phyloP scores from a whole-genome alignment of 441 rosid species.

The Arabidopsis lyrata region DNA sequence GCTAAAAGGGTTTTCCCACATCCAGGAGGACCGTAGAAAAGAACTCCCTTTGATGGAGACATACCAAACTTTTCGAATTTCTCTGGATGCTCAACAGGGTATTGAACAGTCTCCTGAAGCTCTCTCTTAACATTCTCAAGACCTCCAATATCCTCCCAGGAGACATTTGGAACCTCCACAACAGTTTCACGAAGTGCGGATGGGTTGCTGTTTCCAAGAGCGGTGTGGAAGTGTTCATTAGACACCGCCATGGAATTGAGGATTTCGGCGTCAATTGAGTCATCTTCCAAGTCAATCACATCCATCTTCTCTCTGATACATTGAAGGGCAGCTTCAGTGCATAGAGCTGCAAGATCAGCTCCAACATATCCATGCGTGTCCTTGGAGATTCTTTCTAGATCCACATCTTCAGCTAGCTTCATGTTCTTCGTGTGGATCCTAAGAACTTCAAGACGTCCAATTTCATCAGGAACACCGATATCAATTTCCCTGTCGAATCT shows the following conservation, averaged over 20 bases:
- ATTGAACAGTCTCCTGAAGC: conserved; percentile 74
- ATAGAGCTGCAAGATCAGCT: conserved; percentile 67
- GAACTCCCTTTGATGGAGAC: conserved; percentile 72
- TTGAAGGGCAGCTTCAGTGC: conserved; percentile 68
- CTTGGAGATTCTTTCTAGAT: conserved; percentile 60
- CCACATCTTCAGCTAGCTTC: conserved; percentile 57
- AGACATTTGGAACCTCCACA: conserved; percentile 67
- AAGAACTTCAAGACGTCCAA: conserved; percentile 54
- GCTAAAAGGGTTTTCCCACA: conserved; percentile 70
- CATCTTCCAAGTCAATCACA: conserved; percentile 66
- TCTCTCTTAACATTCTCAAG: conserved; percentile 67
- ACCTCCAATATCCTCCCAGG: conserved; percentile 68
- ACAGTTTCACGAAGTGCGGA: conserved; percentile 69
- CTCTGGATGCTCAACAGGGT: conserved; percentile 76
- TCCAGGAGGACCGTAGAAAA: conserved; percentile 66
- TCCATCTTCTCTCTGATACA: conserved; percentile 70
- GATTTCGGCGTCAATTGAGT: conserved; percentile 63
- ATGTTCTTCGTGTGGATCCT: conserved; percentile 54
- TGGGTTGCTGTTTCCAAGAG: conserved; percentile 62
- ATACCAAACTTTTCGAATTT: conserved; percentile 67
- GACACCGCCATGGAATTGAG: conserved; percentile 65
- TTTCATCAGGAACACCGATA: conserved; percentile 54
- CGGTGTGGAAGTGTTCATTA: conserved; percentile 67
- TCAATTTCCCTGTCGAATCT: conserved; percentile 55
- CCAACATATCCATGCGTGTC: conserved; percentile 71